Evolutionary conservation across 148 eudicot genomes (phyloP), one percentile per base, ranked within the genome.

Genomic region (Dysphania ambrosioides): DNA sequence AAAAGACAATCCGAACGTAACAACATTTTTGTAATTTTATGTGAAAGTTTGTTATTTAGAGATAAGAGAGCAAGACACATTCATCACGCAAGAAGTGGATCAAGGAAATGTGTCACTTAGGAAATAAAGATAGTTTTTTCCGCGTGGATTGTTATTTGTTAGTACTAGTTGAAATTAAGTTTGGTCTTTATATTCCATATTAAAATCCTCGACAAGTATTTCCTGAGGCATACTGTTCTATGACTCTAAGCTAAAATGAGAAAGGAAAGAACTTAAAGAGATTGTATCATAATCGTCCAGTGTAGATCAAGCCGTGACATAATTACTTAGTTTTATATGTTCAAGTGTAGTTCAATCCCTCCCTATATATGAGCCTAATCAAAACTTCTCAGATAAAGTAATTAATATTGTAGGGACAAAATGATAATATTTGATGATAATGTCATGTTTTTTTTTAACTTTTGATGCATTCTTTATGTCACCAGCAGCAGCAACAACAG

Each of bases 361-460:
- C 6, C 27, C 27, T 6, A 63, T 18, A 65, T 65, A 65, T 65
- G 68, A 65, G 68, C 44, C 36, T 3, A 65, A 65, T 35, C 21
- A 65, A 9, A 65, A 65, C 68, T 67, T 67, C 42, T 26, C 71
- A 67, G 40, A 51, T n/a, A 30, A 3, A 15, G 26, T 49, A 70
- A 21, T 30, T 49, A 70, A 21, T 30, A 38, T 42, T 11, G 53
- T 71, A 30, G 87, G 80, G 88, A 84, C 78, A 74, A 68, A 87
- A 83, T 87, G 87, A 87, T 84, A 76, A 77, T 36, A 30, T 47
- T 62, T 38, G 5, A 79, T 82, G 86, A 86, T 79, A 77, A 66
- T 79, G 74, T 69, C 66, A 67, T 81, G n/a, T 55, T 67, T 67
- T 55, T 67, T 67, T 67, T 24, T 66, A 66, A 23, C 49, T 24